phyloP scores from a whole-genome alignment of 2,329 filamentous ascomycete species.

The Nannizzia gypsea region DNA sequence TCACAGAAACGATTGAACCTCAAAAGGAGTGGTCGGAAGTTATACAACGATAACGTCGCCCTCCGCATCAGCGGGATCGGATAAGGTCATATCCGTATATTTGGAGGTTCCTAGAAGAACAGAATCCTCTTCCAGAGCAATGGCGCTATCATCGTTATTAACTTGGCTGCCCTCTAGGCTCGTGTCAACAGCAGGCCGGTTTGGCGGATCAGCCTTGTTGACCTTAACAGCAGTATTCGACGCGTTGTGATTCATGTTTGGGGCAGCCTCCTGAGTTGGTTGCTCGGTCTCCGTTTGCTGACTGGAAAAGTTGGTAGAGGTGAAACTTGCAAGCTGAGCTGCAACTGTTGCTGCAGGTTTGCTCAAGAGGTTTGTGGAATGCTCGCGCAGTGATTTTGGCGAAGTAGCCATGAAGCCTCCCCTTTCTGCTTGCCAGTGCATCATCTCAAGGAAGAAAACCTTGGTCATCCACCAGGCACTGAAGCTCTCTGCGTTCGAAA shows the following conservation, averaged over 20 bases:
- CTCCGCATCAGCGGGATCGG: constrained; percentile 35
- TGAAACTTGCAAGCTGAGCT: background rate
- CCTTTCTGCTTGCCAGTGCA: constrained; percentile 75
- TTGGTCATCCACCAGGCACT: constrained; percentile 60
- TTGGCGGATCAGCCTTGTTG: background rate
- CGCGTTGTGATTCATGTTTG: constrained; percentile 14
- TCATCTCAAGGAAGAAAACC: constrained; percentile 91
- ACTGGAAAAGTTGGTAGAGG: background rate
- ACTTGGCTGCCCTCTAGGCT: constrained; percentile 36
- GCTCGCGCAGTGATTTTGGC: constrained; percentile 24
- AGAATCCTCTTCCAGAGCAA: constrained; percentile 48
- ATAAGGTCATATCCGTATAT: constrained; percentile 36
- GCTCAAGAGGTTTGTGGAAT: background rate
- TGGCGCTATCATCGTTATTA: constrained; percentile 60
- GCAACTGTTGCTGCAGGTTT: background rate
- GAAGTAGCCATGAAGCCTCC: constrained; percentile 67
- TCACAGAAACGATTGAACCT: background rate
- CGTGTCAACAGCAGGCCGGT: background rate
- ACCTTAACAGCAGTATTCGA: constrained; percentile 8
- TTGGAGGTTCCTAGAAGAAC: constrained; percentile 33
- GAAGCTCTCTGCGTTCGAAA: constrained; percentile 36
- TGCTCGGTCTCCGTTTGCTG: background rate
- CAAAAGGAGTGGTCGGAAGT: background rate
- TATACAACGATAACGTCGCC: constrained; percentile 37
- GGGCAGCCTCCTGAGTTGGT: constrained; percentile 13